phyloP scores from a whole-genome alignment of 179 eudicot species.

The Camellia oleifera region DNA sequence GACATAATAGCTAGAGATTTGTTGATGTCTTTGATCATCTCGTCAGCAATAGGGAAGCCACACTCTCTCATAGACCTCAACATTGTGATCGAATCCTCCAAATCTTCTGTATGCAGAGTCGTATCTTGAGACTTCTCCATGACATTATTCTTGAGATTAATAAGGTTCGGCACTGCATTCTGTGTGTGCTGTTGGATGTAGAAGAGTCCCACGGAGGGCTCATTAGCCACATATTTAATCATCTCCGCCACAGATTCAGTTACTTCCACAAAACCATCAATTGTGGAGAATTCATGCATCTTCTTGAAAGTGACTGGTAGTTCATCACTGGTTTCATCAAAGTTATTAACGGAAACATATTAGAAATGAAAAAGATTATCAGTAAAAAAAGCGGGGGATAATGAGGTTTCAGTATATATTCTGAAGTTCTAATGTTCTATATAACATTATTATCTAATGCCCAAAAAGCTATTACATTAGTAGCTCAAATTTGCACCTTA shows the following conservation, averaged over 20 bases:
- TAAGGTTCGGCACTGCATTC: slow-evolving; percentile 70
- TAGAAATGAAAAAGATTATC: neutral
- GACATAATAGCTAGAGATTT: slow-evolving; percentile 57
- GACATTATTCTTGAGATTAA: slow-evolving; percentile 53
- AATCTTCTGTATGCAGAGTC: slow-evolving; percentile 69
- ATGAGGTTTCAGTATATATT: too few relatives aligned
- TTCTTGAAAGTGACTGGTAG: slow-evolving; percentile 36
- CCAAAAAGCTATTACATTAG: neutral
- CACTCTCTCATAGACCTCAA: slow-evolving; percentile 76
- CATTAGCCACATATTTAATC: slow-evolving; percentile 81
- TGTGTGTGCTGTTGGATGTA: slow-evolving; percentile 83
- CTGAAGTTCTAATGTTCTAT: too few relatives aligned
- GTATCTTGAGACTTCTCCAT: slow-evolving; percentile 56
- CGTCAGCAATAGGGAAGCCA: slow-evolving; percentile 68
- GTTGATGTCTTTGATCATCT: slow-evolving; percentile 64
- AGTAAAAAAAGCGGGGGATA: neutral
- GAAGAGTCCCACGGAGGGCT: slow-evolving; percentile 90
- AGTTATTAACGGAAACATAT: neutral
- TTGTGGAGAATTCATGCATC: slow-evolving; percentile 72
- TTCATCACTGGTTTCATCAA: slow-evolving; percentile 34
- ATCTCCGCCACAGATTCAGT: slow-evolving; percentile 66
- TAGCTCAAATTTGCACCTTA: neutral
- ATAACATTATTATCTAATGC: neutral
- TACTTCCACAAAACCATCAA: slow-evolving; percentile 75
- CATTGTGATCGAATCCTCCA: slow-evolving; percentile 71